phyloP scores from a whole-genome alignment of 805 yeast species.

The Lipomyces sp. region DNA sequence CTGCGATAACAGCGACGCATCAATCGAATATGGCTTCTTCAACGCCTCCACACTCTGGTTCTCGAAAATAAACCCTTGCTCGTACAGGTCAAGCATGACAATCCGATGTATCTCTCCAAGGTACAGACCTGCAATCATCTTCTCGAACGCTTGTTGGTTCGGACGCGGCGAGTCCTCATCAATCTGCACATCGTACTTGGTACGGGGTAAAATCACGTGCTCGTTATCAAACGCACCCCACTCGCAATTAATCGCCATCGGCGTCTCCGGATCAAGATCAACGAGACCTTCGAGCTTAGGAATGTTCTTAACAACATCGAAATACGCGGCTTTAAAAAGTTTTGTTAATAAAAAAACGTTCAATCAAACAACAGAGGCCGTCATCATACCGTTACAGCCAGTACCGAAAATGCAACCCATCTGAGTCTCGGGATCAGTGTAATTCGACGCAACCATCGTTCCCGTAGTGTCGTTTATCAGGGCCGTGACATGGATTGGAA shows the following conservation, averaged over 20 bases:
- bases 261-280: conserved; percentile 66
- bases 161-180: conserved; percentile 93
- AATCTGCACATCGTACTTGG: conserved; percentile 79
- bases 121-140: conserved; percentile 97
- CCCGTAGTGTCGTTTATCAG: conserved; percentile 97
- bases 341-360: too few relatives aligned
- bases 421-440: conserved; percentile 83
- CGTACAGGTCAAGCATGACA: conserved; percentile 71
- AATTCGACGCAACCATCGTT: conserved; percentile 92
- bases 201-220: conserved; percentile 81
- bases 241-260: conserved; percentile 98
- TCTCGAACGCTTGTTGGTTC: conserved; percentile 93
- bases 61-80: conserved; percentile 68
- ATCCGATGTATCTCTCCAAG: conserved; percentile 90
- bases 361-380: too few relatives aligned
- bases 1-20: conserved; percentile 84
- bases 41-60: conserved; percentile 70
- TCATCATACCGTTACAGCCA: conserved; percentile 87
- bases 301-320: conserved; percentile 70
- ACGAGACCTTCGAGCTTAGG: conserved; percentile 80
- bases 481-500: conserved; percentile 88
- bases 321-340: conserved; percentile 54
- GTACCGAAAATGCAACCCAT: conserved; percentile 98
- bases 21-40: conserved; percentile 71
- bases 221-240: conserved; percentile 98